Conservation (phyloP, 2,329 filamentous ascomycete species). For the Colletotrichum shisoi region DNA sequence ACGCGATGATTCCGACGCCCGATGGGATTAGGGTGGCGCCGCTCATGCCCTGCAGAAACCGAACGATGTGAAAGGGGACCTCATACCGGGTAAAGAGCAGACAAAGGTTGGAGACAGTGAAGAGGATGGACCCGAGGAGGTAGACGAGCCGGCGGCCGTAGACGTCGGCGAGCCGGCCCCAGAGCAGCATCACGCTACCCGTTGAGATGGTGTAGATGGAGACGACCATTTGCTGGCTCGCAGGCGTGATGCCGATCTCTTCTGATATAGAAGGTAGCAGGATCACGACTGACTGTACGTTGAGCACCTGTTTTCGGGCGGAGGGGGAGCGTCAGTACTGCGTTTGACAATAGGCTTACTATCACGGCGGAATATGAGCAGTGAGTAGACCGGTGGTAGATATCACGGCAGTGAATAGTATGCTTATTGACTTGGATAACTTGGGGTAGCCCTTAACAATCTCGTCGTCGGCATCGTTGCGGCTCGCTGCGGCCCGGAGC, state of each 20-base stretch:
- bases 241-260: not conserved
- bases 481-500: not conserved
- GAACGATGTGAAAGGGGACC: not conserved
- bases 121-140: not conserved
- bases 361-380: not conserved
- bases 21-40: not conserved
- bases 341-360: not conserved
- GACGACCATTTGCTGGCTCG: not conserved
- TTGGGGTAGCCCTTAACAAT: not conserved
- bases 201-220: slow-evolving; percentile 1
- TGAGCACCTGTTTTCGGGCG: not conserved
- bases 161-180: not conserved
- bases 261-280: not conserved
- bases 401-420: not conserved
- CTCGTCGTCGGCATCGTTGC: not conserved
- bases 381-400: not conserved
- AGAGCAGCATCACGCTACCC: not conserved
- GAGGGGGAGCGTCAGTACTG: not conserved
- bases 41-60: not conserved
- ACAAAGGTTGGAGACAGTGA: not conserved
- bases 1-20: not conserved
- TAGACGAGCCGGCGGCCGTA: not conserved
- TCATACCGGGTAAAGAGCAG: not conserved
- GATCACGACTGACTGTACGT: not conserved
- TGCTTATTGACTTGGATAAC: not conserved